Conservation (phyloP, 176 grass and related monocot genomes). For the Phyllostachys edulis region DNA sequence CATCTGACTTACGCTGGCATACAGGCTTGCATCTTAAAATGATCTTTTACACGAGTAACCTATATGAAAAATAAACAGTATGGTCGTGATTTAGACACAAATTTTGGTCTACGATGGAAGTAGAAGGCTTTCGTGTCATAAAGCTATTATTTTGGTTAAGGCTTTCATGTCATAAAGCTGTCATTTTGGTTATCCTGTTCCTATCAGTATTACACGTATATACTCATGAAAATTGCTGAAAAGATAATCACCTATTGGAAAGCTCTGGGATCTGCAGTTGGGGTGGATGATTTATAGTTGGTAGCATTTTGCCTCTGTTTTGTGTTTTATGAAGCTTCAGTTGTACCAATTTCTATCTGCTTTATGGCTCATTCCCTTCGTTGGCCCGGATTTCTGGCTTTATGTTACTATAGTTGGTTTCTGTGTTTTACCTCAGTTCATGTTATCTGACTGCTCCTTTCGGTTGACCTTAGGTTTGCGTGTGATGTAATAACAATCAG, state of each 20-base stretch:
- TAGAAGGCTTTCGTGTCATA: not conserved
- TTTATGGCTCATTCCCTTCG: not conserved
- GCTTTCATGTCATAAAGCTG: not conserved
- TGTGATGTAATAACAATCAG: not conserved
- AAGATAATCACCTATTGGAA: not conserved
- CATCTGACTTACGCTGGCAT: not conserved
- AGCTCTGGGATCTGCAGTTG: slow-evolving; percentile 5
- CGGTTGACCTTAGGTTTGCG: not conserved
- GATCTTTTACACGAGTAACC: not conserved
- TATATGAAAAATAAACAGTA: not conserved
- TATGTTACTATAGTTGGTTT: too few relatives aligned
- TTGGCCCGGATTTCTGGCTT: not conserved
- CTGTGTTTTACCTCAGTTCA: not conserved
- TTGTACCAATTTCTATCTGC: not conserved
- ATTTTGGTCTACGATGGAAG: not conserved
- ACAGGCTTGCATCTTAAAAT: not conserved
- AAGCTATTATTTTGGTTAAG: not conserved
- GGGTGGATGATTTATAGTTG: not conserved
- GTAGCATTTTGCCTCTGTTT: not conserved
- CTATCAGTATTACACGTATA: not conserved
- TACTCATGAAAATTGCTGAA: not conserved
- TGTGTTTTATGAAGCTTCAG: not conserved
- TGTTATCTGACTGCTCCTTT: not conserved
- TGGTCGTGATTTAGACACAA: not conserved
- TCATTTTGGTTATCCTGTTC: not conserved